Conservation (phyloP, 2,329 filamentous ascomycete genomes). For the Thermothelomyces thermophilus region DNA sequence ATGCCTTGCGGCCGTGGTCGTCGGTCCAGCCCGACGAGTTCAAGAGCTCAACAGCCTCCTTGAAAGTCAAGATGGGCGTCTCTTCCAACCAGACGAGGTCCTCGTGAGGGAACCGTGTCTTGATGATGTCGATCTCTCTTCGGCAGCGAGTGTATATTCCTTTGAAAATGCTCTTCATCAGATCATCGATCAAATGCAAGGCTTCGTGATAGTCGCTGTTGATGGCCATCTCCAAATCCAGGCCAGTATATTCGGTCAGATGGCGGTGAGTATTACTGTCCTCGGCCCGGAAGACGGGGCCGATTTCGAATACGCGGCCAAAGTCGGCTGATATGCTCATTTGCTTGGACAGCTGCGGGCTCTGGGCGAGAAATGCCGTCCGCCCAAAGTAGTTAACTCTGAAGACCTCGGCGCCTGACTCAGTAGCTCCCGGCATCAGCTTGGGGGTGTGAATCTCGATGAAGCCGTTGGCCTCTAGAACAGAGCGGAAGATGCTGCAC, state of each 20-base stretch:
- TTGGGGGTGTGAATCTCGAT: slow-evolving; percentile 94
- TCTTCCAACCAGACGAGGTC: slow-evolving; percentile 82
- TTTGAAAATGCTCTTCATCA: slow-evolving; percentile 73
- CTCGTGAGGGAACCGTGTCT: slow-evolving; percentile 76
- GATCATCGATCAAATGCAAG: slow-evolving; percentile 67
- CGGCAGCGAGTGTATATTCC: slow-evolving; percentile 63
- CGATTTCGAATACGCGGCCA: slow-evolving; percentile 81
- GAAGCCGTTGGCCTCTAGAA: slow-evolving; percentile 69
- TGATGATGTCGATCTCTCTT: slow-evolving; percentile 68
- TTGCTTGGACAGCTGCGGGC: slow-evolving; percentile 86
- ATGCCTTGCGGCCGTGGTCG: slow-evolving; percentile 66
- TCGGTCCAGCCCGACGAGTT: slow-evolving; percentile 70
- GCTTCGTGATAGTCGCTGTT: slow-evolving; percentile 87
- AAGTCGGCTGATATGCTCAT: slow-evolving; percentile 89
- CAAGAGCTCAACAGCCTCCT: slow-evolving; percentile 72
- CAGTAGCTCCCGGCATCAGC: slow-evolving; percentile 80
- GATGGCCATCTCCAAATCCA: slow-evolving; percentile 90
- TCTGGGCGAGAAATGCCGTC: slow-evolving; percentile 82
- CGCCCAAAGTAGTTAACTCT: slow-evolving; percentile 87
- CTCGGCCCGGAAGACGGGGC: slow-evolving; percentile 85
- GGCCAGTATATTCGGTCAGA: slow-evolving; percentile 86
- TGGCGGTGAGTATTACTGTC: slow-evolving; percentile 95
- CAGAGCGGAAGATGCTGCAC: slow-evolving; percentile 69
- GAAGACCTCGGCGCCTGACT: slow-evolving; percentile 88
- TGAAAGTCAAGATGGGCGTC: slow-evolving; percentile 75